These are phyloP conservation scores for Chaetothyriales sp. DNA, from an alignment of 2,329 filamentous ascomycete species.

Conservation along the genomic window DNA sequence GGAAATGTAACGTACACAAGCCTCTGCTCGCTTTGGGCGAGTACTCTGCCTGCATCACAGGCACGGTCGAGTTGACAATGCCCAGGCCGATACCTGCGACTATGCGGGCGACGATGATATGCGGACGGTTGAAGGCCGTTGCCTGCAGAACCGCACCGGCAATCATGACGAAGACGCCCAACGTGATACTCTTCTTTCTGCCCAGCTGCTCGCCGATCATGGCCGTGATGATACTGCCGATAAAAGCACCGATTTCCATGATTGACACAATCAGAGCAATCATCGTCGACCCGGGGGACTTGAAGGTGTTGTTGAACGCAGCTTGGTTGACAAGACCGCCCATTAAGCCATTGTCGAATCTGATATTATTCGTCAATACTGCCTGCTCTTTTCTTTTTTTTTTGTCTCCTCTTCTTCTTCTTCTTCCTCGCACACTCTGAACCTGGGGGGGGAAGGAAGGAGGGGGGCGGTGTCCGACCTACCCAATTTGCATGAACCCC, in stretches of 20 bases:
- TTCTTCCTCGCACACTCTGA: no score
- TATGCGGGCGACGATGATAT: constrained; percentile 33
- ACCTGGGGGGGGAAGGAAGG: not conserved
- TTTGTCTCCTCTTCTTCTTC: not conserved
- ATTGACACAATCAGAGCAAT: constrained; percentile 27
- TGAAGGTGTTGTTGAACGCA: constrained; percentile 22
- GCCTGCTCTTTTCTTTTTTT: not conserved
- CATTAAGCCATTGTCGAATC: constrained; percentile 32
- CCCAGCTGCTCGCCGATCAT: constrained; percentile 32
- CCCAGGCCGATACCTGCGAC: constrained; percentile 36
- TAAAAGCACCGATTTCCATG: constrained; percentile 30
- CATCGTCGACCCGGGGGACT: constrained; percentile 27
- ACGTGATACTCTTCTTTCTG: constrained; percentile 28
- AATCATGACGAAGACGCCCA: constrained; percentile 32
- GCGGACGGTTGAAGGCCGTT: constrained; percentile 28
- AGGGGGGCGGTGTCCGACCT: constrained; percentile 2
- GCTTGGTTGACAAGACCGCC: constrained; percentile 22
- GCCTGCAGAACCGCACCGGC: constrained; percentile 33
- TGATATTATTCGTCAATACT: not conserved
- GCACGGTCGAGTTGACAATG: constrained; percentile 32
- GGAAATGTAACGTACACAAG: constrained; percentile 9
- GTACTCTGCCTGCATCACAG: constrained; percentile 32
- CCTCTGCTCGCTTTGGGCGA: constrained; percentile 27
- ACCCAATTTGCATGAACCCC: constrained; percentile 36
- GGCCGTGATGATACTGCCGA: constrained; percentile 26